phyloP scores from a whole-genome alignment of 805 yeast species.

The Tetrapisispora pingtungensis region DNA sequence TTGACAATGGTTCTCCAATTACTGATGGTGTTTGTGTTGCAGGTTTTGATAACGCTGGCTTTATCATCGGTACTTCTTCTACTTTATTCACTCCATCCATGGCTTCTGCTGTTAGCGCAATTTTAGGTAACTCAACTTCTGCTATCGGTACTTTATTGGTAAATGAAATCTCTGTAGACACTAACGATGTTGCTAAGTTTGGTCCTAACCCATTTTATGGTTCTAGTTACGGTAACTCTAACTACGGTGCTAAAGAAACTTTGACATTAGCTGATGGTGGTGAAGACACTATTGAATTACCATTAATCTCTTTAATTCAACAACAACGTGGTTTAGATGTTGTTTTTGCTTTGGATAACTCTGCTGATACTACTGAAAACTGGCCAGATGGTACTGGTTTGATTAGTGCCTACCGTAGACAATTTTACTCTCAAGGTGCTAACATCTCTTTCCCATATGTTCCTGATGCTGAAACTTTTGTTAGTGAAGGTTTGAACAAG shows the following conservation, averaged over 20 bases:
- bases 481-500: constrained; percentile 49
- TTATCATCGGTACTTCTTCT: constrained; percentile 74
- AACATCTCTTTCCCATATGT: constrained; percentile 71
- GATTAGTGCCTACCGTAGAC: constrained; percentile 47
- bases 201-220: constrained; percentile 63
- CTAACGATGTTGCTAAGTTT: constrained; percentile 60
- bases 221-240: constrained; percentile 29
- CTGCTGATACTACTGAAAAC: constrained; percentile 46
- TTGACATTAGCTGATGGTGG: constrained; percentile 65
- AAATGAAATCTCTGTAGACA: constrained; percentile 27
- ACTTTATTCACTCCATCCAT: constrained; percentile 63
- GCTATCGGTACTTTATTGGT: background rate
- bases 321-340: constrained; percentile 52
- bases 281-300: constrained; percentile 56
- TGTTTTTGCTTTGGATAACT: constrained; percentile 55
- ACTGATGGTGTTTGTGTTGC: constrained; percentile 43
- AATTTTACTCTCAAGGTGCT: constrained; percentile 41
- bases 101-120: constrained; percentile 31
- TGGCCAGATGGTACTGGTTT: constrained; percentile 68
- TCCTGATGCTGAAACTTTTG: constrained; percentile 57
- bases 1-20: constrained; percentile 48
- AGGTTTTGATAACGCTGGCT: constrained; percentile 78
- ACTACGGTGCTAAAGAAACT: constrained; percentile 15
- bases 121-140: background rate
- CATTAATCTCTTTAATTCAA: constrained; percentile 51